A percentile compares a stretch with the other conserved stretches of the same genome.
Conservation (phyloP, 2,329 filamentous ascomycete species). For the Diaporthe longicolla region DNA sequence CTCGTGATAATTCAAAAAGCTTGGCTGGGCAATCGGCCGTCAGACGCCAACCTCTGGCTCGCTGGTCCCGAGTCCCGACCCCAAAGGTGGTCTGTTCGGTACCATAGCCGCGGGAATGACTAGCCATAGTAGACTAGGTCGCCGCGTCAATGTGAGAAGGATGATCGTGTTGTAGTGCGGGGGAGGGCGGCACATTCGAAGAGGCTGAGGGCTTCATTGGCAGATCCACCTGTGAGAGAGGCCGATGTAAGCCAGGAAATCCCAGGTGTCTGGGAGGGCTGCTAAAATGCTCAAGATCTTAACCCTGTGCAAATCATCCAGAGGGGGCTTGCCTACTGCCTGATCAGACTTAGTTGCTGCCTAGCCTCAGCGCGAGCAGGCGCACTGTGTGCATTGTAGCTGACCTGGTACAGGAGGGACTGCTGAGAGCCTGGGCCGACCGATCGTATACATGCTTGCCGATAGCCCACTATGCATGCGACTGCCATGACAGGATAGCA, state of each 20-base stretch:
- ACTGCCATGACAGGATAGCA: conserved; percentile 24
- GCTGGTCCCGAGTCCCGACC: conserved; percentile 32
- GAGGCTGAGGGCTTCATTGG: conserved; percentile 35
- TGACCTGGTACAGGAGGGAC: conserved; percentile 24
- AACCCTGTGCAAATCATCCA: conserved; percentile 37
- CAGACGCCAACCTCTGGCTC: conserved; percentile 29
- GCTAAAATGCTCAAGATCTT: conserved; percentile 32
- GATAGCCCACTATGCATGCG: conserved; percentile 28
- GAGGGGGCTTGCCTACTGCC: conserved; percentile 31
- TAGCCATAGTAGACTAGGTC: conserved; percentile 33
- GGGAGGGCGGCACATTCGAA: conserved; percentile 31
- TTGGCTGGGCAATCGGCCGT: conserved; percentile 30
- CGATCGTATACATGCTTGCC: conserved; percentile 36
- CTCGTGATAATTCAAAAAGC: conserved; percentile 30
- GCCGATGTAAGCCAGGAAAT: conserved; percentile 36
- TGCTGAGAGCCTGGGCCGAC: conserved; percentile 28
- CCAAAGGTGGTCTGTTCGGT: conserved; percentile 33
- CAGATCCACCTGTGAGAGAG: conserved; percentile 23
- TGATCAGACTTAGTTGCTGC: conserved; percentile 33
- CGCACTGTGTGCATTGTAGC: conserved; percentile 37
- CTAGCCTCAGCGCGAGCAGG: neutral
- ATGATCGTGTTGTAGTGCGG: conserved; percentile 38
- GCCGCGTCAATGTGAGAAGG: conserved; percentile 31
- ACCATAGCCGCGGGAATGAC: conserved; percentile 31
- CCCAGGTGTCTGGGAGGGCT: conserved; percentile 37